Evolutionary conservation across 2,329 filamentous ascomycete species (phyloP).

Genomic region (Penicillium polonicum): DNA sequence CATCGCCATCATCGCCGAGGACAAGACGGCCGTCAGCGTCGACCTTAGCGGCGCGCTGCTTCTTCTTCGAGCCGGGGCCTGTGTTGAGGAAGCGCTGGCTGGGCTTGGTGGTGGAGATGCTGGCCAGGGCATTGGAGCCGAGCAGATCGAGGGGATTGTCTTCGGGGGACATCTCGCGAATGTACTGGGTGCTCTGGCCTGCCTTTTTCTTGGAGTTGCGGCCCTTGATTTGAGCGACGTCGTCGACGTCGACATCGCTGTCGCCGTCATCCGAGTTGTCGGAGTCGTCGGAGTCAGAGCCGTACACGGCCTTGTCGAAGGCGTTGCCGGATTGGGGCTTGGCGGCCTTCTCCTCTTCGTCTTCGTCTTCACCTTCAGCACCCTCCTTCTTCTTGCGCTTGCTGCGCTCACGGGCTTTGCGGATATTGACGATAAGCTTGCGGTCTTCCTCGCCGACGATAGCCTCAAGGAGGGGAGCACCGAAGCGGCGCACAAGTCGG

Average conservation of each 20-base stretch:
- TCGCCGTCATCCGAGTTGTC: constrained; percentile 64
- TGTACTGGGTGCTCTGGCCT: constrained; percentile 66
- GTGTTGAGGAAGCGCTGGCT: constrained; percentile 45
- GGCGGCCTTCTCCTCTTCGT: constrained; percentile 50
- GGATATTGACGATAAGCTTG: constrained; percentile 90
- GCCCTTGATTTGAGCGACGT: constrained; percentile 33
- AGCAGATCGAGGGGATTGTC: constrained; percentile 94
- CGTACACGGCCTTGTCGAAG: constrained; percentile 94
- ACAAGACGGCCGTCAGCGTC: constrained; percentile 48
- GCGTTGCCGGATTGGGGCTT: constrained; percentile 73
- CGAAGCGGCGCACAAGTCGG: constrained; percentile 87
- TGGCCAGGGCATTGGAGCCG: constrained; percentile 82
- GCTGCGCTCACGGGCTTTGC: constrained; percentile 86
- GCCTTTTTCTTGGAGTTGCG: constrained; percentile 45
- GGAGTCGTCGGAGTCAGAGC: constrained; percentile 60
- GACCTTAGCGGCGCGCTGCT: constrained; percentile 44
- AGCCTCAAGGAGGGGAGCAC: constrained; percentile 74
- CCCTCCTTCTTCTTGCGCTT: constrained; percentile 82
- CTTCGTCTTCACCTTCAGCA: constrained; percentile 58
- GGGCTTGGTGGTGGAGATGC: constrained; percentile 89
- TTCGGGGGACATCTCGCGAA: constrained; percentile 75
- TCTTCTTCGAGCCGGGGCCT: constrained; percentile 38
- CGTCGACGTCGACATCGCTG: constrained; percentile 44
- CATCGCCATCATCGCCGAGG: constrained; percentile 35
- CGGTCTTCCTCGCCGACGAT: constrained; percentile 81